These are phyloP conservation scores for Ustilago bromivora DNA, from an alignment of 1,284 basidiomycete genomes.

Conservation along the genomic window DNA sequence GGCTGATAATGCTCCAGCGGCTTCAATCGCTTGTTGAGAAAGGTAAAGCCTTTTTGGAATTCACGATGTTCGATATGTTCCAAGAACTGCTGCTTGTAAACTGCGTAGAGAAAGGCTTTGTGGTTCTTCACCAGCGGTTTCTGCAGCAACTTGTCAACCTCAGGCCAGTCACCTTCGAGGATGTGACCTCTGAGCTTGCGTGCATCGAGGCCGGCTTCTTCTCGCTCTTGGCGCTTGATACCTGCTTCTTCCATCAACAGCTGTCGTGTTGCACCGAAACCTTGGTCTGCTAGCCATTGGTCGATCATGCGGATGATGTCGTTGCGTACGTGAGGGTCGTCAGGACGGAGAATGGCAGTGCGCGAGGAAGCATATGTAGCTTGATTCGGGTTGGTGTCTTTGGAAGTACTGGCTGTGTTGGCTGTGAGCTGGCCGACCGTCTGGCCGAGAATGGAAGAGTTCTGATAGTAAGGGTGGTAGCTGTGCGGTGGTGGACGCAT, in stretches of 20 bases:
- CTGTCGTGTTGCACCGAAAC: slow-evolving; percentile 69
- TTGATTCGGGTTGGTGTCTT: slow-evolving; percentile 35
- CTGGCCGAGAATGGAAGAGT: slow-evolving; percentile 45
- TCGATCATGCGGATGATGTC: slow-evolving; percentile 69
- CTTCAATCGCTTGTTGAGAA: slow-evolving; percentile 72
- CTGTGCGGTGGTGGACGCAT: slow-evolving; percentile 50
- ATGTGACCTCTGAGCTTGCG: slow-evolving; percentile 71
- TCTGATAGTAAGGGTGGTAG: slow-evolving; percentile 44
- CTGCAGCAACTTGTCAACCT: slow-evolving; percentile 70
- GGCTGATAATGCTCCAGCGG: slow-evolving; percentile 73
- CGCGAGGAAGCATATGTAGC: slow-evolving; percentile 44
- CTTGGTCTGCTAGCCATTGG: slow-evolving; percentile 71
- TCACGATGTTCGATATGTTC: slow-evolving; percentile 72
- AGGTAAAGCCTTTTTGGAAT: slow-evolving; percentile 72
- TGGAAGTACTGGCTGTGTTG: slow-evolving; percentile 21
- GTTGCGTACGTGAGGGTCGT: slow-evolving; percentile 55
- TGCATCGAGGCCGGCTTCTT: slow-evolving; percentile 67
- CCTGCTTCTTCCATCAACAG: slow-evolving; percentile 71
- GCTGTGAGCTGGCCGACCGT: slow-evolving; percentile 38
- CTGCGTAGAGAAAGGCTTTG: slow-evolving; percentile 71
- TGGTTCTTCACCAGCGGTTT: slow-evolving; percentile 71
- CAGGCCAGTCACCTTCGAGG: slow-evolving; percentile 72
- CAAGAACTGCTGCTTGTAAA: slow-evolving; percentile 71
- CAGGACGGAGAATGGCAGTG: slow-evolving; percentile 62
- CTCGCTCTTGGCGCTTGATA: slow-evolving; percentile 61